Percentiles rank a stretch among this genome's conserved stretches.
Conservation (phyloP, 345 rosid species). For the Citrus unshiu region DNA sequence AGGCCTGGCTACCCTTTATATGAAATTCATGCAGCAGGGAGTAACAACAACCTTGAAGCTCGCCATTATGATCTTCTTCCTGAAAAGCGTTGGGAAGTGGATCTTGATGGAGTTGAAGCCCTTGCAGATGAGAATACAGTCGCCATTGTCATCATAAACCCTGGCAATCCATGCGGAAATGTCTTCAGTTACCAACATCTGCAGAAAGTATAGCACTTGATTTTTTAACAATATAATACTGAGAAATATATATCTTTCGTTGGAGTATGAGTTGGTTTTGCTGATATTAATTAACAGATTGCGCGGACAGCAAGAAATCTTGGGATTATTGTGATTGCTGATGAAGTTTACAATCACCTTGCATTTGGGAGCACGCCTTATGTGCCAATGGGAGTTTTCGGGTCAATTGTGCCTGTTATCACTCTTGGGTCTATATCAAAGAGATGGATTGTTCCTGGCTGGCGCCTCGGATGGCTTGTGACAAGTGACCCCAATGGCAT, state of each 20-base stretch:
- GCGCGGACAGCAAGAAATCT: too few relatives aligned
- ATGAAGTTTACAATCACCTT: too few relatives aligned
- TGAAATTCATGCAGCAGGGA: constrained; percentile 26
- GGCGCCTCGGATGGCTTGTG: constrained; percentile 67
- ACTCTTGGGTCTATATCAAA: constrained; percentile 61
- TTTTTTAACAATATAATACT: too few relatives aligned
- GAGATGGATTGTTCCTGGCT: constrained; percentile 68
- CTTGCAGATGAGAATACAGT: constrained; percentile 58
- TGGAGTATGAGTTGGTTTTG: too few relatives aligned
- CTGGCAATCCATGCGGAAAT: constrained; percentile 49
- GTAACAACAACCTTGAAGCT: constrained; percentile 31
- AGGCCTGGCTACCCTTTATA: constrained; percentile 45
- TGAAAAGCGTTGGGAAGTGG: constrained; percentile 56
- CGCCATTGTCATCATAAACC: constrained; percentile 53
- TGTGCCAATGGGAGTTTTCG: too few relatives aligned
- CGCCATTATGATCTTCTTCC: constrained; percentile 63
- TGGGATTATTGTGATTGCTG: too few relatives aligned
- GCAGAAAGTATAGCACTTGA: constrained; percentile 22
- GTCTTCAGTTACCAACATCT: constrained; percentile 47
- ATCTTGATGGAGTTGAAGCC: constrained; percentile 46
- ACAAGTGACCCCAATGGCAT: constrained; percentile 41
- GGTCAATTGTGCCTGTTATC: background rate
- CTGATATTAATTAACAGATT: too few relatives aligned
- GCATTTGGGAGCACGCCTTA: too few relatives aligned
- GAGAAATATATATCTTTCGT: too few relatives aligned